Percentiles rank a stretch among this genome's conserved stretches.
phyloP scores from a whole-genome alignment of 331 rosid species.

The Malus hybrid region DNA sequence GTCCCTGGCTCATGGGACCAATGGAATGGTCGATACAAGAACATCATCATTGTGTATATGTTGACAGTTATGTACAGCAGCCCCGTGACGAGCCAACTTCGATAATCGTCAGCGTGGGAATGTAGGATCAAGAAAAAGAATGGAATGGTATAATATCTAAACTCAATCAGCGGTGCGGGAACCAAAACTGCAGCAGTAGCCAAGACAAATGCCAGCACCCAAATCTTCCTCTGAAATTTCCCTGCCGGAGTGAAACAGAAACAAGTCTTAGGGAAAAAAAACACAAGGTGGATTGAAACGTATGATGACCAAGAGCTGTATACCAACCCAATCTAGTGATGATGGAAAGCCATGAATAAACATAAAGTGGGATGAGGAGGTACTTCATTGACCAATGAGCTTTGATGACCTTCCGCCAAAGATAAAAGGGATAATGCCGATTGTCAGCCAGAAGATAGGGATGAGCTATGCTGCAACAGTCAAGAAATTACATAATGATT shows the following conservation, averaged over 20 bases:
- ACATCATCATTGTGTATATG: conserved; percentile 60
- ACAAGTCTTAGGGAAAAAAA: not conserved
- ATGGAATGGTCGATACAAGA: conserved; percentile 70
- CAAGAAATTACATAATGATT: conserved; percentile 8
- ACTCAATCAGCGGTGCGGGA: conserved; percentile 81
- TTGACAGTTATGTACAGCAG: conserved; percentile 40
- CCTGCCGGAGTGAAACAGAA: conserved; percentile 34
- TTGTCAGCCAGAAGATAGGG: conserved; percentile 91
- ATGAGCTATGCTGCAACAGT: conserved; percentile 69
- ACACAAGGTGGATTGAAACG: not conserved
- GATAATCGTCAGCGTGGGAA: conserved; percentile 29
- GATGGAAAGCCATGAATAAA: conserved; percentile 73
- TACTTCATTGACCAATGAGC: conserved; percentile 71
- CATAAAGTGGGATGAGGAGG: conserved; percentile 57
- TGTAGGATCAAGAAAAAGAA: conserved; percentile 63
- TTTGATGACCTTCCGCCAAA: conserved; percentile 81
- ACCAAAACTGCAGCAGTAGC: conserved; percentile 77
- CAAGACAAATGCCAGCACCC: conserved; percentile 59
- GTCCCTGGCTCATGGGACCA: conserved; percentile 80
- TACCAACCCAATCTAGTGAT: conserved; percentile 52
- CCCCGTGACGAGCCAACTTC: conserved; percentile 54
- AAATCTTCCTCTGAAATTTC: conserved; percentile 47
- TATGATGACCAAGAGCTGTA: not conserved
- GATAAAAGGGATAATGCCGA: conserved; percentile 87
- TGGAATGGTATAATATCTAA: conserved; percentile 80